Conservation (phyloP, 768 basidiomycete species). For the Lactarius pseudohatsudake region DNA sequence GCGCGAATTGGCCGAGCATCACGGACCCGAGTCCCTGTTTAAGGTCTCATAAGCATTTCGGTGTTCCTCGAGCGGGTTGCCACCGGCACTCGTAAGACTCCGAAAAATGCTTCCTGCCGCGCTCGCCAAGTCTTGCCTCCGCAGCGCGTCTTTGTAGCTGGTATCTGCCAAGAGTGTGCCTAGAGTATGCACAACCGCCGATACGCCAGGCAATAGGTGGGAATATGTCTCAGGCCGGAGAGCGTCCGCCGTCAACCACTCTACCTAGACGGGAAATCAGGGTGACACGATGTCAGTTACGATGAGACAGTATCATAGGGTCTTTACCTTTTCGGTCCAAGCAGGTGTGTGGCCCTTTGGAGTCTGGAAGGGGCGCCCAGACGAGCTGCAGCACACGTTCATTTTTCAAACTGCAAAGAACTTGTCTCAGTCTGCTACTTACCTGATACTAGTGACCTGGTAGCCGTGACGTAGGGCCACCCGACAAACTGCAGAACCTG, state of each 20-base stretch:
- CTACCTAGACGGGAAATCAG: constrained; percentile 52
- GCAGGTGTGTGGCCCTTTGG: constrained; percentile 88
- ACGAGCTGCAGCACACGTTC: constrained; percentile 53
- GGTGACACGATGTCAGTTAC: constrained; percentile 1
- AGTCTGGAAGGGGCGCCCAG: constrained; percentile 81
- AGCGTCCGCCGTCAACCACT: constrained; percentile 86
- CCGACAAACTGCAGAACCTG: constrained; percentile 92
- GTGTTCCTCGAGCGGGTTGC: constrained; percentile 59
- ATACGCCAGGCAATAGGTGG: constrained; percentile 60
- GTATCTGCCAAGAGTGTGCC: constrained; percentile 84
- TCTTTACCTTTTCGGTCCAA: constrained; percentile 73
- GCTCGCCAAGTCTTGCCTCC: constrained; percentile 53
- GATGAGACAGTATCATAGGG: constrained; percentile 18
- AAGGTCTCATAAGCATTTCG: constrained; percentile 67
- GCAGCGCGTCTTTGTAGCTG: constrained; percentile 75
- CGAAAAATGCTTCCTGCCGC: constrained; percentile 50
- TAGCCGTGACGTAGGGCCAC: constrained; percentile 82
- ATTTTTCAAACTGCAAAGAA: background rate
- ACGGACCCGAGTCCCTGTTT: constrained; percentile 88
- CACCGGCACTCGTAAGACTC: constrained; percentile 38
- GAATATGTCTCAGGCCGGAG: constrained; percentile 73
- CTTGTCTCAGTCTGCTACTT: constrained; percentile 23
- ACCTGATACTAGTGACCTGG: constrained; percentile 91
- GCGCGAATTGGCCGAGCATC: constrained; percentile 7
- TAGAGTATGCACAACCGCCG: constrained; percentile 89